Base-by-base conservation (phyloP, 345 rosid genomes). In the Gossypium sturtianum region DNA sequence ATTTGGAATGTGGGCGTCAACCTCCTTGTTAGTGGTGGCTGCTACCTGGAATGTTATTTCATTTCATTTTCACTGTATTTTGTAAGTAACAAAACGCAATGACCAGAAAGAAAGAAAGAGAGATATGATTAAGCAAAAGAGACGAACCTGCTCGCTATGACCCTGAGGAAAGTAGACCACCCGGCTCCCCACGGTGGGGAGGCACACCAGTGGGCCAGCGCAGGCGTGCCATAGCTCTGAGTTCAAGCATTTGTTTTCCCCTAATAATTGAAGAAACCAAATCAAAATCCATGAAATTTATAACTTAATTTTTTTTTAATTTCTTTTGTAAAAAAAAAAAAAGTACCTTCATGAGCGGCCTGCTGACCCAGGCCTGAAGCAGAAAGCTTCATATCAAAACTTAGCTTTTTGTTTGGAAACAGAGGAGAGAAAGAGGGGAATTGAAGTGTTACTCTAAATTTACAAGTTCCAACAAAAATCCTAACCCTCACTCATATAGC, bases 141-240 rank as follows among this genome's bases (percentile, higher is more conserved):
- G 17, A 16, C 45, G 54, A 49, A 85, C 90, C 89, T 84, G 89
- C 80, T 88, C 89, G 62, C 89, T 88, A 56, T 86, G 89, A 64
- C 89, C 89, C 77, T 86, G 88, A 22, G 89, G 89, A 54, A 86
- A 82, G 81, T 88, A 88, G 67, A 86, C 70, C 29, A 66, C 70
- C 44, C 70, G 70, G 52, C 17, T 66, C 16, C 53, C 53, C 9
- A 44, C 53, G 16, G 52, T 43, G 29, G 70, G 53, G 3, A 66
- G 70, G 10, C 87, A 88, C 49, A 88, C 91, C 44, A 88, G 83
- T 51, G 91, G 91, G 60, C 91, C 89, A 75, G 91, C 88, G 52
- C 91, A 88, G 48, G 88, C 91, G 71, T 88, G 91, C 91, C 91
- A 88, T 53, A 88, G 82, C 84, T 88, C 91, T n/a, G 91, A 88